A percentile compares a stretch with the other conserved stretches of the same genome.
Conservation (phyloP, 441 rosid species). For the Brassica hybrid region DNA sequence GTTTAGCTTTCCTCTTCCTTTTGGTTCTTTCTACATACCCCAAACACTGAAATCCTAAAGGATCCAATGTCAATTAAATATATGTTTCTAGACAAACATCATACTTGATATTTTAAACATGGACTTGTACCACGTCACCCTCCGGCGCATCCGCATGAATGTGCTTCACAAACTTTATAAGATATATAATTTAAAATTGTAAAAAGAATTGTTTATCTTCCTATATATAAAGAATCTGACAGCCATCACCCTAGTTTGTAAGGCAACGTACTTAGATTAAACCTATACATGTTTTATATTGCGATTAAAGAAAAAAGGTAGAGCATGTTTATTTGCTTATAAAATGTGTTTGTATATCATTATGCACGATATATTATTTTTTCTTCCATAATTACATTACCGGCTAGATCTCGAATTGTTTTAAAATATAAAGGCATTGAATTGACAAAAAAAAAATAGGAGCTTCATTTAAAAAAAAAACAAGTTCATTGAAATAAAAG, state of each 20-base stretch:
- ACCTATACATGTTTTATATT: conserved; percentile 4
- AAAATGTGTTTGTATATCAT: background rate
- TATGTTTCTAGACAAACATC: background rate
- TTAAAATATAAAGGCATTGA: background rate
- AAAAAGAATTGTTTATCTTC: background rate
- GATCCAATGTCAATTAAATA: conserved; percentile 38
- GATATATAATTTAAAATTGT: background rate
- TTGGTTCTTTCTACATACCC: conserved; percentile 29
- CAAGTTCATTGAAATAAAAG: too few relatives aligned
- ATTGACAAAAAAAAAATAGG: too few relatives aligned
- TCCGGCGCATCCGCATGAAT: conserved; percentile 4
- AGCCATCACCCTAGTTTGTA: conserved; percentile 3
- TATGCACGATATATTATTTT: background rate
- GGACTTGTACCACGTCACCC: conserved; percentile 26
- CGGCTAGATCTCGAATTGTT: background rate
- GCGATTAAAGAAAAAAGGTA: background rate
- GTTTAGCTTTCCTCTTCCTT: conserved; percentile 22
- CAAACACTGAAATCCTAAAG: conserved; percentile 39
- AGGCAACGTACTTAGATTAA: background rate
- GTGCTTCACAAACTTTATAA: background rate
- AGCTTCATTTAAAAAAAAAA: too few relatives aligned
- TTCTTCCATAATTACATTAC: background rate
- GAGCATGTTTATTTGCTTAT: background rate
- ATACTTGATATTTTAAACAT: background rate
- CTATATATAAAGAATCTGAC: background rate